Conservation (phyloP, 2,329 filamentous ascomycete species). For the Ceratocystis cacaofunesta region DNA sequence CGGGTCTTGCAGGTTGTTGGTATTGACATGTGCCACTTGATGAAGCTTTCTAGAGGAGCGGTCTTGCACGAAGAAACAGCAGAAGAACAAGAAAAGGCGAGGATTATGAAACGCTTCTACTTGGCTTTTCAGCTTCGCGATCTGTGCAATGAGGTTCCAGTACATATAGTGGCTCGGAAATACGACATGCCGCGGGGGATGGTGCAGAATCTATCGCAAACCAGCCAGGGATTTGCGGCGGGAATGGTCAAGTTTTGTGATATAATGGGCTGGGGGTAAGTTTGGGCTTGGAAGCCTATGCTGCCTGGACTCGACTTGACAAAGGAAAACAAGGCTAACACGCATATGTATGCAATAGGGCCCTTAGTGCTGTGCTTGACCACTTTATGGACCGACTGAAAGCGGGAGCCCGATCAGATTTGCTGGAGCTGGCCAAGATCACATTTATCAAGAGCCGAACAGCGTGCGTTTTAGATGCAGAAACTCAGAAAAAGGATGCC, state of each 20-base stretch:
- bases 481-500: background rate
- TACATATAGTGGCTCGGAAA: slow-evolving; percentile 53
- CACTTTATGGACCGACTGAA: slow-evolving; percentile 62
- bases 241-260: slow-evolving; percentile 70
- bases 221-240: slow-evolving; percentile 62
- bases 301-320: background rate
- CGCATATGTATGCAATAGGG: slow-evolving; percentile 27
- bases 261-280: slow-evolving; percentile 56
- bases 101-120: slow-evolving; percentile 59
- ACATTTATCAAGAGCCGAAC: slow-evolving; percentile 66
- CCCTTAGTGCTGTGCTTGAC: slow-evolving; percentile 55
- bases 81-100: slow-evolving; percentile 43
- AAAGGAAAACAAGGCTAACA: too few species aligned
- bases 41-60: slow-evolving; percentile 54
- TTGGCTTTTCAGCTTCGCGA: slow-evolving; percentile 64
- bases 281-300: slow-evolving; percentile 19
- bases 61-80: slow-evolving; percentile 46
- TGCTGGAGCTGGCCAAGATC: slow-evolving; percentile 55
- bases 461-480: slow-evolving; percentile 31
- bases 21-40: slow-evolving; percentile 50
- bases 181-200: slow-evolving; percentile 55
- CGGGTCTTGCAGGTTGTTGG: slow-evolving; percentile 54
- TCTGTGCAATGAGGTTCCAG: slow-evolving; percentile 59
- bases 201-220: slow-evolving; percentile 58
- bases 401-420: slow-evolving; percentile 55